These are phyloP conservation scores for Pyricularia pennisetigena DNA, from an alignment of 2,329 filamentous ascomycete genomes.

Conservation along the genomic window DNA sequence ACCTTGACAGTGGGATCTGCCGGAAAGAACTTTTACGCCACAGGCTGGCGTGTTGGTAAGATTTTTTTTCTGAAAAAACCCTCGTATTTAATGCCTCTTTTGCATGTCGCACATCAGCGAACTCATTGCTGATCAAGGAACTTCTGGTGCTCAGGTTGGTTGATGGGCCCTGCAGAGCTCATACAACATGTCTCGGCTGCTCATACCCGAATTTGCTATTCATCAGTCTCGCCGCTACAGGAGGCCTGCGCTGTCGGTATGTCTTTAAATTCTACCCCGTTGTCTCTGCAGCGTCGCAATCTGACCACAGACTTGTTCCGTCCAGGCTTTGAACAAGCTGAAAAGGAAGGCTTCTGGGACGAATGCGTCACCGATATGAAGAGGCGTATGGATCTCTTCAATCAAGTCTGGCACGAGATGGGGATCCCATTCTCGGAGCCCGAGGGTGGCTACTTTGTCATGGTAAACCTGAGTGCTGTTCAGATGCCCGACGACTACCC, in stretches of 20 bases:
- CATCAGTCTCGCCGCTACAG: slow-evolving; percentile 84
- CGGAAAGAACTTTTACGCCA: slow-evolving; percentile 97
- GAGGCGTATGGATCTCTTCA: slow-evolving; percentile 78
- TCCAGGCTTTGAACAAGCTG: slow-evolving; percentile 74
- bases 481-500: slow-evolving; percentile 73
- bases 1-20: slow-evolving; percentile 92
- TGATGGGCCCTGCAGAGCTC: slow-evolving; percentile 80
- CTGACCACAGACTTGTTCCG: neutral
- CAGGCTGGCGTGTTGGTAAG: slow-evolving; percentile 78
- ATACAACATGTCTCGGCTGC: slow-evolving; percentile 88
- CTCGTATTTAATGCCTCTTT: neutral
- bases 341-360: slow-evolving; percentile 79
- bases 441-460: slow-evolving; percentile 94
- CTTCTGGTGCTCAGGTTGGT: slow-evolving; percentile 48
- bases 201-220: slow-evolving; percentile 94
- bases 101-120: neutral
- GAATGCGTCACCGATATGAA: slow-evolving; percentile 79
- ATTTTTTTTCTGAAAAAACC: slow-evolving; percentile 1
- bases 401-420: slow-evolving; percentile 67
- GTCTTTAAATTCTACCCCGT: slow-evolving; percentile 8
- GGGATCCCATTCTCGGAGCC: slow-evolving; percentile 78
- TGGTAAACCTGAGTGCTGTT: slow-evolving; percentile 87
- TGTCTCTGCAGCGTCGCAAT: slow-evolving; percentile 3
- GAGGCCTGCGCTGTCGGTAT: slow-evolving; percentile 78
- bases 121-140: neutral